These are phyloP conservation scores for Aethionema arabicum DNA, from an alignment of 345 rosid genomes.

Conservation along the genomic window DNA sequence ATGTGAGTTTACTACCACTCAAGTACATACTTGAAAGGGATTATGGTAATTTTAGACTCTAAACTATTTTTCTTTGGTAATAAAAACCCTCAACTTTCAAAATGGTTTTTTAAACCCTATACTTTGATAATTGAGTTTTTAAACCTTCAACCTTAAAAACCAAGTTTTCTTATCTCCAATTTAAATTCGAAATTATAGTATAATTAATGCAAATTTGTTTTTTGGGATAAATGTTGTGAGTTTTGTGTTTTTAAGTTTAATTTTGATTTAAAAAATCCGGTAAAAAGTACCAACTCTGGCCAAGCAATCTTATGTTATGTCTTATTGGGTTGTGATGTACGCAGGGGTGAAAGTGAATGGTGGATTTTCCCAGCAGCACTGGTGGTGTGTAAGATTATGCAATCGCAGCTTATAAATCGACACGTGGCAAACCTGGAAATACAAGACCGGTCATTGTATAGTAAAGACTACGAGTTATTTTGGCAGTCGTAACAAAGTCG, in stretches of 20 bases:
- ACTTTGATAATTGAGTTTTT: no score
- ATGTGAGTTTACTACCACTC: slow-evolving; percentile 57
- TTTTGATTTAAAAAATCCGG: no score
- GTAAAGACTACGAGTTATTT: slow-evolving; percentile 79
- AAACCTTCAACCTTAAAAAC: no score
- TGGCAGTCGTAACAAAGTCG: slow-evolving; percentile 80
- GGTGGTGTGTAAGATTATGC: slow-evolving; percentile 82
- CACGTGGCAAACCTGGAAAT: slow-evolving; percentile 96
- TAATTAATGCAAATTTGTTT: no score
- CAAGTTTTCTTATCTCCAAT: no score
- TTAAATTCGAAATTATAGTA: no score
- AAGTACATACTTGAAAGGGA: slow-evolving; percentile 3
- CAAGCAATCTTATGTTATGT: slow-evolving; percentile 5
- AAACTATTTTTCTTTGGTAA: no score
- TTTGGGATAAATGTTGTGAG: no score
- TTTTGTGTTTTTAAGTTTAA: no score
- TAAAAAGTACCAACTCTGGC: background rate
- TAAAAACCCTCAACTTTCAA: no score
- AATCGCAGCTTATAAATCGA: slow-evolving; percentile 92
- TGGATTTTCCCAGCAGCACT: slow-evolving; percentile 96
- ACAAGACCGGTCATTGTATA: slow-evolving; percentile 97
- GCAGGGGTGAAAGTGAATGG: slow-evolving; percentile 99
- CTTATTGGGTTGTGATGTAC: slow-evolving; percentile 16
- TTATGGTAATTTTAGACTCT: background rate
- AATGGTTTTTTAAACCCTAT: no score